Evolutionary conservation across 345 rosid genomes (phyloP), one percentile per base, ranked within the genome.

Genomic region (Nasturtium officinale): DNA sequence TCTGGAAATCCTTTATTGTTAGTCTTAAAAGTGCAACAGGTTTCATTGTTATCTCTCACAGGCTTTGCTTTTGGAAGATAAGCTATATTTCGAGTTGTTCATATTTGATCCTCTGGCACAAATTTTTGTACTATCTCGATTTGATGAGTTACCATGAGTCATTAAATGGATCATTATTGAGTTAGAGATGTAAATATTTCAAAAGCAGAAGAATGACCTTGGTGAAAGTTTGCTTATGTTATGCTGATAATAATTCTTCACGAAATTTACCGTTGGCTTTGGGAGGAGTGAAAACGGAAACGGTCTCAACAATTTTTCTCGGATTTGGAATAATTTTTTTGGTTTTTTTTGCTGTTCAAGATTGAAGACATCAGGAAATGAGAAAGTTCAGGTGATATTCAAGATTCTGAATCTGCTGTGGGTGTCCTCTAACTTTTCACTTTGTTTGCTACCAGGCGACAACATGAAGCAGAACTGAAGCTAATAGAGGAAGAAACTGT

Each of bases 401-500:
- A 52, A 29, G 45, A 51, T 33, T 64, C 71, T 51, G 37, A 26
- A 13, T 66, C 51, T 29, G 28, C 3, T 63, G 29, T 55, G 54
- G 13, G 69, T 72, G 53, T 78, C 65, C 46, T 58, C 81, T 84
- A 77, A 69, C 66, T 43, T 69, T 69, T 74, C 79, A 72, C 82
- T 81, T 13, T 80, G 77, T 84, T 28, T 58, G 16, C 59, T 82
- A 67, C 33, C 90, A 95, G 99, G 98, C 90, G 90, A 61, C 99
- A 95, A 62, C 68, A 61, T 67, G 97, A 95, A 81, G 98, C 96
- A 7, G 99, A 95, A 77, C 46, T 87, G 63, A 91, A 90, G 77
- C 84, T 95, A 33, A 82, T 95, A 47, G 94, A 90, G 83, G 99
- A 95, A 81, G 99, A 95, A 81, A 95, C 98, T 63, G 77, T 83